Base-by-base conservation (phyloP, 2,329 filamentous ascomycete species). In the Ascochyta rabiei region DNA sequence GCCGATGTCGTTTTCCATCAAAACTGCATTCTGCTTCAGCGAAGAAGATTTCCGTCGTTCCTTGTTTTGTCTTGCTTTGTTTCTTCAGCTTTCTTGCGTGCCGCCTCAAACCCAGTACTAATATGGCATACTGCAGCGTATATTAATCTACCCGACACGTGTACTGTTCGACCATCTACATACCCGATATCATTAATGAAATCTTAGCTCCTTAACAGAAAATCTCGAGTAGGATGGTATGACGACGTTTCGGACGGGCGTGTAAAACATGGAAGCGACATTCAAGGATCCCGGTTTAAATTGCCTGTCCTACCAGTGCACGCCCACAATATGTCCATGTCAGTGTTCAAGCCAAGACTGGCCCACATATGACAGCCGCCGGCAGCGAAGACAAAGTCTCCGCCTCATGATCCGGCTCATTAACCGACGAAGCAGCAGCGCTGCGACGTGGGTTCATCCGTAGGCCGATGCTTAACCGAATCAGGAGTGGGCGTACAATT, bases 81-180 rank as follows among this genome's bases (percentile, higher is more conserved):
- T 13, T 50, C 46, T 39, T 55, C 55, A 56, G 50, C 39, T 39
- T 41, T 53, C 33, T 37, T 30, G 15, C 21, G 26, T 51, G 53
- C 56, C 48, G 51, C 39, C 53, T 59, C 59, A 53, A 57, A 57
- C 28, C 53, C 61, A 61, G 45, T 54, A 43, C 48, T 59, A 66
- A 65, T 68, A 48, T 68, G 57, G 48, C 57, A 64, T 60, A 70
- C 68, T 68, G 64, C 45, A 56, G 59, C 62, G 67, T 44, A 69
- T 69, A 72, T 72, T 73, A 73, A 71, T 71, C 49, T 70, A 71
- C 55, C 48, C 56, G 56, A 47, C 53, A 58, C 63, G 51, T 47
- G 51, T 42, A 41, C 46, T 51, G 58, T 66, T 61, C 45, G 53
- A 62, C 33, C 44, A 54, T 50, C 38, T 50, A 51, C 56, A 60